Evolutionary conservation across 768 basidiomycete species (phyloP).

Genomic region (Agrocybe chaxingu): DNA sequence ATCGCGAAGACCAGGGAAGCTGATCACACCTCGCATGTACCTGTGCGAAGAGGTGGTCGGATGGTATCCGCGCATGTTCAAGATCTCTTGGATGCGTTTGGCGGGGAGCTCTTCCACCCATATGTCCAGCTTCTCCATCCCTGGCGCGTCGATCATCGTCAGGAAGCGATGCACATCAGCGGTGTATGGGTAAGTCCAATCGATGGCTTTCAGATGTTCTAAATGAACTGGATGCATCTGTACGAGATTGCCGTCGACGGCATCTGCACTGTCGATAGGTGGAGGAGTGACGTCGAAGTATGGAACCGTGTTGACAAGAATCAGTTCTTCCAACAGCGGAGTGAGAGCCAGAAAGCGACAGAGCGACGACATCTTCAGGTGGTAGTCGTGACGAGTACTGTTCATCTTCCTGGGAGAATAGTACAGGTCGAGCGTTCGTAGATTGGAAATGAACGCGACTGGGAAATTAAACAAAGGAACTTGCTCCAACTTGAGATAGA

Average conservation of each 20-base stretch:
- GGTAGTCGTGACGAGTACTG: constrained; percentile 21
- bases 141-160: constrained; percentile 36
- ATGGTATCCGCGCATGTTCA: constrained; percentile 12
- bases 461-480: constrained; percentile 38
- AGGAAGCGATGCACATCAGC: constrained; percentile 41
- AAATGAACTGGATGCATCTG: constrained; percentile 29
- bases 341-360: constrained; percentile 32
- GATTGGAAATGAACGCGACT: constrained; percentile 30
- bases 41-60: constrained; percentile 10
- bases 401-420: constrained; percentile 27
- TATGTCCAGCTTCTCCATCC: constrained; percentile 41
- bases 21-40: constrained; percentile 14
- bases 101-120: constrained; percentile 31
- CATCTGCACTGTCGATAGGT: constrained; percentile 4
- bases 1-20: constrained; percentile 34
- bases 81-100: constrained; percentile 9
- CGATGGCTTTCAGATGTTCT: constrained; percentile 36
- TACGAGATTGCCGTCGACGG: constrained; percentile 2
- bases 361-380: constrained; percentile 38
- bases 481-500: constrained; percentile 37
- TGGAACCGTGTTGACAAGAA: constrained; percentile 39
- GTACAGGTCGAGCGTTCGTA: constrained; percentile 39
- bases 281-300: constrained; percentile 24
- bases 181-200: constrained; percentile 45
- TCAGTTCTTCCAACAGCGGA: constrained; percentile 39